Percentiles rank a stretch among this genome's conserved stretches.
Conservation (phyloP, 2,329 filamentous ascomycete species). For the Diplocarpon mali region DNA sequence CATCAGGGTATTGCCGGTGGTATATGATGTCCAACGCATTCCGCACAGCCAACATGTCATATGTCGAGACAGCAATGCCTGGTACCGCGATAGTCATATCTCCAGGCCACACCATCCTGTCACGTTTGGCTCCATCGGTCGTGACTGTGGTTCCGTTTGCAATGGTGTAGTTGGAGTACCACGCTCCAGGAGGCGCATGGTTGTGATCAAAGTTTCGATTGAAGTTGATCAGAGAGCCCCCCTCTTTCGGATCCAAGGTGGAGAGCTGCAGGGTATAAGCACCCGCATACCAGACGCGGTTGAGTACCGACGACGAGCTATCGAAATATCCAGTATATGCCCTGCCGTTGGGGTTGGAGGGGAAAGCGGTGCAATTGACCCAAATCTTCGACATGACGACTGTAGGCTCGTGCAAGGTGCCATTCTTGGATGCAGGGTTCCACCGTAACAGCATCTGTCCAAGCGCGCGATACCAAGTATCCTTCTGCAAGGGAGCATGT, state of each 20-base stretch:
- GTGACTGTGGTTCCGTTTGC: conserved; percentile 25
- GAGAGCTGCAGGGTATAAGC: conserved; percentile 37
- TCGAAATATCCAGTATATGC: conserved; percentile 44
- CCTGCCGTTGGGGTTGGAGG: conserved; percentile 36
- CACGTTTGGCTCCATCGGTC: conserved; percentile 46
- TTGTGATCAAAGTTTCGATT: conserved; percentile 27
- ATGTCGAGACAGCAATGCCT: conserved; percentile 43
- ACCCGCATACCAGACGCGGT: conserved; percentile 41
- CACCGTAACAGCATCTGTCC: conserved; percentile 15
- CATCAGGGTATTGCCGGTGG: conserved; percentile 29
- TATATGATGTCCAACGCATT: conserved; percentile 41
- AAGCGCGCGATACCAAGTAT: conserved; percentile 10
- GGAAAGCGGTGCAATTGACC: conserved; percentile 33
- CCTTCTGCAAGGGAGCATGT: neutral
- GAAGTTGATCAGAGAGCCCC: conserved; percentile 28
- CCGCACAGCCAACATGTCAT: conserved; percentile 36
- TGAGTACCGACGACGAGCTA: conserved; percentile 38
- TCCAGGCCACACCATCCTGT: conserved; percentile 49
- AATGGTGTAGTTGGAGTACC: conserved; percentile 27
- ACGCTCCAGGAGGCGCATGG: conserved; percentile 21
- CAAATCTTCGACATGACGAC: conserved; percentile 29
- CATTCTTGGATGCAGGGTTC: conserved; percentile 3
- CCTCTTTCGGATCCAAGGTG: conserved; percentile 29
- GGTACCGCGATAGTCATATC: conserved; percentile 48
- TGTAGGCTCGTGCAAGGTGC: conserved; percentile 17